Conservation (phyloP, 805 yeast genomes). For the Candida manassasensis region DNA sequence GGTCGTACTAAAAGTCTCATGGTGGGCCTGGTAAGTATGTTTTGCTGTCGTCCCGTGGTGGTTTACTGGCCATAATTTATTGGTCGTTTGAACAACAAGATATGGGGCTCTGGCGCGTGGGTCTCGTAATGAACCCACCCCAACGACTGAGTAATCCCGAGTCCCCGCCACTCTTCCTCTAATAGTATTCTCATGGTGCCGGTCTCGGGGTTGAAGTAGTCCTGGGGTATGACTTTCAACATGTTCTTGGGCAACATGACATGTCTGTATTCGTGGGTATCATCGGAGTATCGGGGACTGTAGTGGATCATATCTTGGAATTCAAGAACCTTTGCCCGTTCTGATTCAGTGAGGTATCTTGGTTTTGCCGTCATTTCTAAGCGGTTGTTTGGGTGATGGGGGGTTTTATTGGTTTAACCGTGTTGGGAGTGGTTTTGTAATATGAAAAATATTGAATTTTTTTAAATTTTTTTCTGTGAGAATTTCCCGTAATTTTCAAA, state of each 20-base stretch:
- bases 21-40: no score
- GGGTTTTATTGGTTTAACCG: no score
- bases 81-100: conserved; percentile 72
- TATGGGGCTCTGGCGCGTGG: conserved; percentile 98
- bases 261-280: conserved; percentile 88
- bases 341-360: conserved; percentile 76
- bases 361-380: conserved; percentile 44
- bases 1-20: no score
- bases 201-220: conserved; percentile 87
- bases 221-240: conserved; percentile 90
- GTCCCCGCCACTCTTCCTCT: conserved; percentile 98
- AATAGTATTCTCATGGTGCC: conserved; percentile 86
- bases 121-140: conserved; percentile 99
- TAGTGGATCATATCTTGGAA: conserved; percentile 93
- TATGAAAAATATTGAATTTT: no score
- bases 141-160: conserved; percentile 93
- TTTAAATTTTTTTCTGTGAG: no score
- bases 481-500: no score
- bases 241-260: conserved; percentile 95
- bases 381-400: no score
- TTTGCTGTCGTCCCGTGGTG: no score
- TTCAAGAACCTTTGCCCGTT: conserved; percentile 80
- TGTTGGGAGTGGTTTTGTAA: no score
- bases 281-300: conserved; percentile 90
- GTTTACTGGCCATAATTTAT: conserved; percentile 47